Conservation (phyloP, 768 basidiomycete genomes). For the Phlebiopsis gigantea region DNA sequence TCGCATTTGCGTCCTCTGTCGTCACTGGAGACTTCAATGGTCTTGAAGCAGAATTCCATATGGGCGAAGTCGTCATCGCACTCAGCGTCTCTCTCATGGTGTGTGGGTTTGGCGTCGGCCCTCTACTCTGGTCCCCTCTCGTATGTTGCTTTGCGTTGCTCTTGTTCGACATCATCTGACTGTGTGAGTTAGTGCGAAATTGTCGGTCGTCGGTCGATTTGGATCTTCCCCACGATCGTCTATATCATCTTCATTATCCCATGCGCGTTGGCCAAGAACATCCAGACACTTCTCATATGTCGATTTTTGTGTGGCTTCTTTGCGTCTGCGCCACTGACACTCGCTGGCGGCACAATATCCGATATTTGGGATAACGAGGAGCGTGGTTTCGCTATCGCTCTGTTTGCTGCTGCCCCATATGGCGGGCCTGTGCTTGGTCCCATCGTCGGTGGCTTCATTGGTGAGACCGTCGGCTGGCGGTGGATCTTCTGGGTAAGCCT, state of each 20-base stretch:
- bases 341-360: slow-evolving; percentile 30
- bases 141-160: slow-evolving; percentile 6
- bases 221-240: slow-evolving; percentile 32
- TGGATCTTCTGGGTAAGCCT: slow-evolving; percentile 31
- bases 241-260: slow-evolving; percentile 40
- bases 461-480: slow-evolving; percentile 34
- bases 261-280: slow-evolving; percentile 35
- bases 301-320: slow-evolving; percentile 38
- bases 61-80: slow-evolving; percentile 28
- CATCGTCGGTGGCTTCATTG: slow-evolving; percentile 43
- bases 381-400: slow-evolving; percentile 35
- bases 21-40: slow-evolving; percentile 33
- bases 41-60: slow-evolving; percentile 27
- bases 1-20: slow-evolving; percentile 33
- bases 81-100: slow-evolving; percentile 34
- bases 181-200: slow-evolving; percentile 30
- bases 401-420: slow-evolving; percentile 38
- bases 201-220: slow-evolving; percentile 32
- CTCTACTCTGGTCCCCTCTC: slow-evolving; percentile 26
- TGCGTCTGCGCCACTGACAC: slow-evolving; percentile 32
- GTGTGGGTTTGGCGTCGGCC: slow-evolving; percentile 30
- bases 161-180: slow-evolving; percentile 16
- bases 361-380: slow-evolving; percentile 34
- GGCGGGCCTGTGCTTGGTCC: slow-evolving; percentile 46
- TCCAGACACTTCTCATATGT: slow-evolving; percentile 35